phyloP scores from a whole-genome alignment of 225 moss, liverwort and hornwort species.

The Pseudoscleropodium purum region DNA sequence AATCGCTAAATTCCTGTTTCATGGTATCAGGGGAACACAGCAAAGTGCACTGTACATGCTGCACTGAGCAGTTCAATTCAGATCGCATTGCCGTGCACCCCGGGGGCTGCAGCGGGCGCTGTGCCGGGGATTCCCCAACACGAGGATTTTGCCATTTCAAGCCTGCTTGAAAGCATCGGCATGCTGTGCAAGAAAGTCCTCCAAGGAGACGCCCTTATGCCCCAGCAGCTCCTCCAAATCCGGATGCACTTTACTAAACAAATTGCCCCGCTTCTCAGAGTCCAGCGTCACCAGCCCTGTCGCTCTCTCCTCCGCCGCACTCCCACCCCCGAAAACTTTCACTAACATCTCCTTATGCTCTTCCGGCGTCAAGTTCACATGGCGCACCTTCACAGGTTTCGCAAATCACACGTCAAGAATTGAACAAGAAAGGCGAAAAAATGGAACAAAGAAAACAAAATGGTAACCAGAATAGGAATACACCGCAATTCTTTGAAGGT shows the following conservation, averaged over 20 bases:
- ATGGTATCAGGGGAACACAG: not conserved
- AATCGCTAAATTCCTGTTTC: too few species aligned
- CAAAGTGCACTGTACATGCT: not conserved
- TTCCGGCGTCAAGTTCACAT: conserved; percentile 13
- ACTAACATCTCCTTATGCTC: not conserved
- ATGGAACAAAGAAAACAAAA: not conserved
- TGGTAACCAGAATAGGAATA: not conserved
- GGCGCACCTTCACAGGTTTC: not conserved
- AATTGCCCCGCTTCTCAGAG: not conserved
- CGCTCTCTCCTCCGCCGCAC: not conserved
- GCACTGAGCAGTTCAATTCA: not conserved
- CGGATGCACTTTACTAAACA: not conserved
- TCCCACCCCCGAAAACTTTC: not conserved
- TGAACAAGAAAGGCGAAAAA: not conserved
- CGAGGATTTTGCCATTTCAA: not conserved
- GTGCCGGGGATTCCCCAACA: not conserved
- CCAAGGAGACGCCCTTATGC: conserved; percentile 4
- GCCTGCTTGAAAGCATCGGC: not conserved
- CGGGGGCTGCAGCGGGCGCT: too few species aligned
- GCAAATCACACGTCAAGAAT: not conserved
- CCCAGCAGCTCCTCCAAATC: conserved; percentile 19
- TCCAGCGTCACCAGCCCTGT: not conserved
- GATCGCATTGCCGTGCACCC: not conserved
- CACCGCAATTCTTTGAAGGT: not conserved
- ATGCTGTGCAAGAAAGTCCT: not conserved